A percentile compares a stretch with the other conserved stretches of the same genome.
Conservation (phyloP, 2,329 filamentous ascomycete genomes). For the Colletotrichum theobromicola region DNA sequence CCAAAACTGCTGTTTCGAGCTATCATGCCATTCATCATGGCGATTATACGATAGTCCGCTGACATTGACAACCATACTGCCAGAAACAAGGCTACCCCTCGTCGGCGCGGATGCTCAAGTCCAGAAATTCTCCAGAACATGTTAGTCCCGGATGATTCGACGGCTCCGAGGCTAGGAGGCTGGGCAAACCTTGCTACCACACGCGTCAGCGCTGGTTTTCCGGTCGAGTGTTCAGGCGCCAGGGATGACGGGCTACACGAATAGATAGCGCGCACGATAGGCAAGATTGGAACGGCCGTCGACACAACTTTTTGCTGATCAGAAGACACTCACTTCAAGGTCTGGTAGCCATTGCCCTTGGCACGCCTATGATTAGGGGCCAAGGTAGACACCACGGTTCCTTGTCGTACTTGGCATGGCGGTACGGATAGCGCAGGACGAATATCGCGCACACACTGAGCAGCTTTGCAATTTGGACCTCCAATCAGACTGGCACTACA, state of each 20-base stretch:
- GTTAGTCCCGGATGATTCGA: not conserved
- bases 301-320: not conserved
- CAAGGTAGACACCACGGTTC: conserved; percentile 5
- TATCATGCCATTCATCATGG: conserved; percentile 7
- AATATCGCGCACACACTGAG: conserved; percentile 4
- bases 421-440: not conserved
- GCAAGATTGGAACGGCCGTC: not conserved
- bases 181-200: conserved; percentile 2
- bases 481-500: not conserved
- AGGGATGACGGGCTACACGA: not conserved
- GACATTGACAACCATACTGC: not conserved
- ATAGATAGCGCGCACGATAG: not conserved
- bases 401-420: conserved; percentile 6
- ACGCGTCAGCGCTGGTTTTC: not conserved
- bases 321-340: not conserved
- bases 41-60: conserved; percentile 7
- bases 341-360: not conserved
- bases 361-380: not conserved
- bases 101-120: not conserved
- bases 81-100: conserved; percentile 6
- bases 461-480: not conserved
- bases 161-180: not conserved
- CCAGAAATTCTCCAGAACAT: conserved; percentile 12
- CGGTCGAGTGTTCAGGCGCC: not conserved
- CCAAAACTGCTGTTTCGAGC: conserved; percentile 17